Conservation (phyloP, 441 rosid genomes). For the Croton laevigatus region DNA sequence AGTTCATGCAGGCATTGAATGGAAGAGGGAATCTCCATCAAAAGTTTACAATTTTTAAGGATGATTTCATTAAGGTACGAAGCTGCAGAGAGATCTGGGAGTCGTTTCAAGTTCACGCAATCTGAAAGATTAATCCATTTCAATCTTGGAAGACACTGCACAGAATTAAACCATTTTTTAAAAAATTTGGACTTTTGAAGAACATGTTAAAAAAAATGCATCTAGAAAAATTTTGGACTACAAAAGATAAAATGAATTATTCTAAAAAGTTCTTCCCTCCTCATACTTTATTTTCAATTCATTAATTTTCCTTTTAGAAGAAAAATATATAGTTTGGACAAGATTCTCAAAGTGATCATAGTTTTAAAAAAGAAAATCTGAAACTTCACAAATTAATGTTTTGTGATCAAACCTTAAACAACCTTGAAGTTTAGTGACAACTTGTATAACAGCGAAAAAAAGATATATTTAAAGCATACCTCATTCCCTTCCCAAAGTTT, state of each 20-base stretch:
- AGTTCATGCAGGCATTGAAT: no score
- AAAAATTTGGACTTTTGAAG: no score
- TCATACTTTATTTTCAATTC: no score
- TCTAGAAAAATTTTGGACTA: not conserved
- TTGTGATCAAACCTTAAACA: no score
- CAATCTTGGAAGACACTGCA: constrained; percentile 3
- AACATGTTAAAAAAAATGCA: not conserved
- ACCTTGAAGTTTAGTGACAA: not conserved
- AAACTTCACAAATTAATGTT: no score
- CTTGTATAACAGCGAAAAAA: not conserved
- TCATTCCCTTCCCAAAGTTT: constrained; percentile 18
- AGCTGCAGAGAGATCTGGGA: no score
- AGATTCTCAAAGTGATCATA: no score
- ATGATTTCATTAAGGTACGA: not conserved
- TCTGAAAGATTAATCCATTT: not conserved
- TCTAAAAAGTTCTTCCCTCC: no score
- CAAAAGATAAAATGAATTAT: no score
- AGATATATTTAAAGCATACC: constrained; percentile 6
- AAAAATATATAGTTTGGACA: no score
- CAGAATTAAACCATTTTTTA: not conserved
- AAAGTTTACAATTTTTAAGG: not conserved
- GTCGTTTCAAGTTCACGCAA: not conserved
- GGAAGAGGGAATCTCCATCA: not conserved
- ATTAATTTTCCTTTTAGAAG: no score
- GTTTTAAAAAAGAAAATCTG: no score